Evolutionary conservation across 1,139 yeast species (phyloP), one percentile per base, ranked within the genome.

Genomic region (Lodderomyces orthopsilosis): DNA sequence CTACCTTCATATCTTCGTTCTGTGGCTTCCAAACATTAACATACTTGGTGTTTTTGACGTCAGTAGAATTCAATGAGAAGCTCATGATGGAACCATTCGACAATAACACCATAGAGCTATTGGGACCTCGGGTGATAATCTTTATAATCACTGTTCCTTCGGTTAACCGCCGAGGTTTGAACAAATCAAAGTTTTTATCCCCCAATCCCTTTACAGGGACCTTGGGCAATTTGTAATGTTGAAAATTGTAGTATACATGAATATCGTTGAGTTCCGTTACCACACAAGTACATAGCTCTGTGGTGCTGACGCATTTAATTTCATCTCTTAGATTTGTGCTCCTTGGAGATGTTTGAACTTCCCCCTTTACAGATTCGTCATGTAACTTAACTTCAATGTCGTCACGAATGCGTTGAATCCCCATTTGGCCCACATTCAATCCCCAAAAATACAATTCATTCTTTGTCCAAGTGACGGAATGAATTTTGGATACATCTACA

Each of bases 371-470:
- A 4, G 57, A 47, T 1, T 59, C 55, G 37, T 63, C 65, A 26
- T 61, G 59, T 2, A 65, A 46, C 24, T 62, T 62, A 37, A 63
- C 59, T 13, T 67, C 70, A 9, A 58, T 43, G 23, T 55, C 55
- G 12, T 52, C 54, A 22, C 51, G 46, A 4, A 43, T 42, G 3
- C 57, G 40, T 7, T 62, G 47, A 38, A 79, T 70, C 1, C 95
- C 95, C 83, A 91, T 82, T 58, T 91, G 97, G 0, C 98, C 98
- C 24, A 81, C 66, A 57, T 89, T 87, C 26, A 85, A 65, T 0
- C 98, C 98, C 95, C 96, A 89, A 33, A 81, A 65, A 49, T 69
- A 78, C 6, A 89, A 54, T 9, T 73, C 75, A 28, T 71, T 61
- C 23, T 67, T 70, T 0, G 85, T 70, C 51, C 73, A 85, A 0